Base-by-base conservation (phyloP, 1,139 yeast species). In the Candida gigantensis region DNA sequence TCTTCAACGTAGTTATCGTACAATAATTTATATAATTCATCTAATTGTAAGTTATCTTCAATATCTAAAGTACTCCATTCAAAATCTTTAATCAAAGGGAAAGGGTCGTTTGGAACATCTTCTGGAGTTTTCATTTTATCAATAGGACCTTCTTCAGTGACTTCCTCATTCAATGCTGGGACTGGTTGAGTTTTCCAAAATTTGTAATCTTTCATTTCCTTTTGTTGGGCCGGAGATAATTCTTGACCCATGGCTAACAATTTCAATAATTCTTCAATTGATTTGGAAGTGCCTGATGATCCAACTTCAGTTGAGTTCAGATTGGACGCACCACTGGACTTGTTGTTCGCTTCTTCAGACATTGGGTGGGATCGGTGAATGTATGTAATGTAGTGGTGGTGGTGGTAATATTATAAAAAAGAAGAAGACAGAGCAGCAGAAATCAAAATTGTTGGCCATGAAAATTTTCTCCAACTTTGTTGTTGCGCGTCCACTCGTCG, bases 111-210 rank as follows among this genome's bases (percentile, higher is more conserved):
- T 3, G 90, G 78, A 21, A 92, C 77, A 42, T 89, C 90, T 3
- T 62, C 84, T 2, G 90, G 81, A 0, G 79, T 79, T 55, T 86
- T 86, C 4, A 50, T 40, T 27, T 53, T 46, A 48, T 89, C 95
- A 50, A 92, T 88, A 12, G 96, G 95, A 0, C 97, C 97, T 52
- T 89, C 96, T 13, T 68, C 53, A 9, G 68, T 73, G 32, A 86
- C 70, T 37, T 68, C 57, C 52, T 82, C 92, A 55, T 84, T 85
- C 44, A 89, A 81, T 18, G 73, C 70, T 4, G 90, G 77, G 13
- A 94, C 98, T 0, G 98, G 98, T 61, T 92, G 99, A 6, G 98
- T 94, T 56, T 85, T 86, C 99, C 99, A 92, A 63, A 92, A 92
- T 64, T 87, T 88, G 68, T 90, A 88, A 53, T 89, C 95, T 37